A percentile compares a stretch with the other conserved stretches of the same genome.
Conservation (phyloP, 192 early-diverging fungal genomes). For the Backusella liffmaniae region DNA sequence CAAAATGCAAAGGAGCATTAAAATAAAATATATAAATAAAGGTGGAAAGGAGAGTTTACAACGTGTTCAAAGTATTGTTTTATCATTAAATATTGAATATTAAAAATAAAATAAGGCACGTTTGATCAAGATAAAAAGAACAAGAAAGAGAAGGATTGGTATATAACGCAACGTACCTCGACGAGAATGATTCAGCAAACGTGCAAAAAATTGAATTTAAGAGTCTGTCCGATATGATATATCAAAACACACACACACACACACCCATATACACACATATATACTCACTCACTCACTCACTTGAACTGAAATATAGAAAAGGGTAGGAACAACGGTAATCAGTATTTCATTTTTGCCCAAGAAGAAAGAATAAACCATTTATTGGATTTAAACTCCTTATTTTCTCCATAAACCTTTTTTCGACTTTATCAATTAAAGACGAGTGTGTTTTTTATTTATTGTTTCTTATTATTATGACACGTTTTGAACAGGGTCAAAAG, state of each 20-base stretch:
- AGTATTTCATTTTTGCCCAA: not conserved
- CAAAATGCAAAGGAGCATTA: not conserved
- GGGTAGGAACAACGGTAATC: not conserved
- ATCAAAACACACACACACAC: not conserved
- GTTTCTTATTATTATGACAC: not conserved
- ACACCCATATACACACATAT: not conserved
- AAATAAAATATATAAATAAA: not conserved
- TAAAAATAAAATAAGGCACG: not conserved
- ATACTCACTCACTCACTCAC: too few relatives aligned
- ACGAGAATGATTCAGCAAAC: not conserved
- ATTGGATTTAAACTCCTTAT: not conserved
- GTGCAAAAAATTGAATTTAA: too few relatives aligned
- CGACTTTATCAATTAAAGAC: not conserved
- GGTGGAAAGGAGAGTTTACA: not conserved
- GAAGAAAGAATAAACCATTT: not conserved
- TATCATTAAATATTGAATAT: not conserved
- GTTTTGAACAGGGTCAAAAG: not conserved
- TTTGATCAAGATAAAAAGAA: not conserved
- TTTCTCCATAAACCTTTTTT: not conserved
- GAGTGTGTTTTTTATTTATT: not conserved
- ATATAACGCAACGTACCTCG: too few relatives aligned
- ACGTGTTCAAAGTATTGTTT: not conserved
- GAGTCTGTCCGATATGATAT: too few relatives aligned
- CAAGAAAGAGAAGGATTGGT: not conserved
- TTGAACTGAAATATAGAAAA: not conserved